A percentile compares a stretch with the other conserved stretches of the same genome.
Conservation (phyloP, 78 protist genomes). For the Polysphondylium violaceum region DNA sequence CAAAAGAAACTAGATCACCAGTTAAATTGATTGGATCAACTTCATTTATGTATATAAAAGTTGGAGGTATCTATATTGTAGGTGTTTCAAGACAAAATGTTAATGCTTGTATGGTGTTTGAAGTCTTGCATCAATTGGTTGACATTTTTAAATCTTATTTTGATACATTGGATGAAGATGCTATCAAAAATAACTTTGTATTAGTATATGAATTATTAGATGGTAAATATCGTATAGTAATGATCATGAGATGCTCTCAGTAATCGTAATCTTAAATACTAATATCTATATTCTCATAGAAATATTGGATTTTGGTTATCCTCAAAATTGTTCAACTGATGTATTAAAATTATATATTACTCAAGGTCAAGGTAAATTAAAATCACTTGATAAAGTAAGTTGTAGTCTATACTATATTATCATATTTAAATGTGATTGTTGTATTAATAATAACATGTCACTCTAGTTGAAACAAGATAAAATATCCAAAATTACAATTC, state of each 20-base stretch:
- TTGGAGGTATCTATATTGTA: conserved; percentile 89
- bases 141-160: conserved; percentile 90
- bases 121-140: conserved; percentile 84
- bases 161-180: conserved; percentile 86
- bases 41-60: conserved; percentile 88
- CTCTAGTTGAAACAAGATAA: conserved; percentile 69
- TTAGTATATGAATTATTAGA: conserved; percentile 95
- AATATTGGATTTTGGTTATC: conserved; percentile 96
- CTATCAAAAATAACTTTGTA: conserved; percentile 90
- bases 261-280: neutral
- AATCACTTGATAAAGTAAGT: conserved; percentile 72
- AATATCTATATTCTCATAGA: conserved; percentile 45
- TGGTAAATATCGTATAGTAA: conserved; percentile 55
- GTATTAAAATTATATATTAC: conserved; percentile 92
- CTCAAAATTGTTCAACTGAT: conserved; percentile 91
- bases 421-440: neutral
- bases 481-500: conserved; percentile 82
- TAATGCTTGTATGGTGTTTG: conserved; percentile 94
- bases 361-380: conserved; percentile 83
- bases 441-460: neutral
- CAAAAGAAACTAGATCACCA: conserved; percentile 89
- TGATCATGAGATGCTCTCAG: neutral
- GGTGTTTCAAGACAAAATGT: conserved; percentile 93
- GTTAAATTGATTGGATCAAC: conserved; percentile 87
- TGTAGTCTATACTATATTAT: too few relatives aligned